These are phyloP conservation scores for Cladosporium austrohemisphaericum DNA, from an alignment of 2,329 filamentous ascomycete species.

Conservation along the genomic window DNA sequence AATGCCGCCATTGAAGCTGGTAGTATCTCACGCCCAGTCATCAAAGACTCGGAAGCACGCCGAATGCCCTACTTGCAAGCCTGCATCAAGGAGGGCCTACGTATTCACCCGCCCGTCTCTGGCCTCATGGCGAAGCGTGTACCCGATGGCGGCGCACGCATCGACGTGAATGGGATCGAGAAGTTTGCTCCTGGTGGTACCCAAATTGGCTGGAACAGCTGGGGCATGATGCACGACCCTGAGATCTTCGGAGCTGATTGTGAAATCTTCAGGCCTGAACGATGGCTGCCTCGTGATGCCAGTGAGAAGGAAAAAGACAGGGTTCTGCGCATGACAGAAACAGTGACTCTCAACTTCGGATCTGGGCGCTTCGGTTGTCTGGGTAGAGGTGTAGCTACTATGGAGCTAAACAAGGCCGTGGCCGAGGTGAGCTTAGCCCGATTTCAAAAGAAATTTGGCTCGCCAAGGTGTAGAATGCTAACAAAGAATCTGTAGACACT, in stretches of 20 bases:
- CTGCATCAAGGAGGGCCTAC: slow-evolving; percentile 46
- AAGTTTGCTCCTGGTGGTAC: slow-evolving; percentile 36
- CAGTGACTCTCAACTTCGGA: slow-evolving; percentile 35
- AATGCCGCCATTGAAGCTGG: slow-evolving; percentile 38
- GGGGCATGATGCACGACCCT: slow-evolving; percentile 36
- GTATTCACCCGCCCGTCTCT: slow-evolving; percentile 44
- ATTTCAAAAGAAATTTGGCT: not conserved
- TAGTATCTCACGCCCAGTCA: slow-evolving; percentile 42
- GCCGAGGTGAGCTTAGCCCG: slow-evolving; percentile 32
- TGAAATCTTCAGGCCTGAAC: slow-evolving; percentile 37
- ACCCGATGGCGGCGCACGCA: slow-evolving; percentile 31
- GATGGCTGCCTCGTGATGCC: slow-evolving; percentile 33
- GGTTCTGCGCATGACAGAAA: slow-evolving; percentile 34
- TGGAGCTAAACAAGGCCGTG: slow-evolving; percentile 39
- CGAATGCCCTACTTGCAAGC: slow-evolving; percentile 45
- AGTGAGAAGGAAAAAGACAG: slow-evolving; percentile 29
- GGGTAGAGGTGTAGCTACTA: slow-evolving; percentile 35
- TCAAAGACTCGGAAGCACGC: slow-evolving; percentile 46
- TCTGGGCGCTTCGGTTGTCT: slow-evolving; percentile 37
- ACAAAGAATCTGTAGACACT: slow-evolving; percentile 28
- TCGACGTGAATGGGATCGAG: slow-evolving; percentile 34
- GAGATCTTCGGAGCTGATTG: slow-evolving; percentile 37
- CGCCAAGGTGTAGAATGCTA: no score
- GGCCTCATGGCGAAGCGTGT: slow-evolving; percentile 37
- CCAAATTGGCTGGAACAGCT: slow-evolving; percentile 38